Base-by-base conservation (phyloP, 371 early-diverging fungal species). In the Mucor lusitanicus region DNA sequence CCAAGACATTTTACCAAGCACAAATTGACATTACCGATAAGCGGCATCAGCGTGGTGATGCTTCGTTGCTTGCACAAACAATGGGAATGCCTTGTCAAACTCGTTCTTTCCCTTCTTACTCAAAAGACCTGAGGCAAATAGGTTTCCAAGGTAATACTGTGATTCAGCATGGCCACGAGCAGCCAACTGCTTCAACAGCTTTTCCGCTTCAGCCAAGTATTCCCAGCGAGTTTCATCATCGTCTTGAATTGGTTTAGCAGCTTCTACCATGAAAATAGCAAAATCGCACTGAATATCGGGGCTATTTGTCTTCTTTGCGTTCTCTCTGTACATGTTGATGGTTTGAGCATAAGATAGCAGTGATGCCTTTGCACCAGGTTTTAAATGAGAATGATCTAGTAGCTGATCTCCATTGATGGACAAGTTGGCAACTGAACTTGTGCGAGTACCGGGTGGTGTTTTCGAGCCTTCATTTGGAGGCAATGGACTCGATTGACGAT, bases 281-380 rank as follows among this genome's bases (percentile, higher is more conserved):
- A 95, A 93, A 70, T 92, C 92, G 55, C 92, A 87, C 71, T 91
- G 94, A 39, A 91, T 85, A 50, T 87, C 88, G 1, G 93, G 93
- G 61, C 91, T 93, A 46, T 91, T 90, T 42, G 91, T 91, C 76
- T 90, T 89, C 77, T 92, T 93, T 12, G 92, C 93, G 67, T 92
- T 92, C 61, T 92, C 90, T 56, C 93, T 80, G 67, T 92, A 92
- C 82, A 88, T 81, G 71, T 93, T 91, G 57, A 94, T 79, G 5
- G 91, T 88, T 64, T 90, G 88, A 23, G 62, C 50, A 64, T 90
- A 86, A 3, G 92, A 86, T 46, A 91, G 71, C 13, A 90, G 67
- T 1, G 90, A 86, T 11, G 90, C 90, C 55, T 87, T 86, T 67
- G 78, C 82, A 39, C 90, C 90, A 11, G 89, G 88, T 69, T 84